Conservation (phyloP, 164 flowering plant species). For the Magnolia officinalis region DNA sequence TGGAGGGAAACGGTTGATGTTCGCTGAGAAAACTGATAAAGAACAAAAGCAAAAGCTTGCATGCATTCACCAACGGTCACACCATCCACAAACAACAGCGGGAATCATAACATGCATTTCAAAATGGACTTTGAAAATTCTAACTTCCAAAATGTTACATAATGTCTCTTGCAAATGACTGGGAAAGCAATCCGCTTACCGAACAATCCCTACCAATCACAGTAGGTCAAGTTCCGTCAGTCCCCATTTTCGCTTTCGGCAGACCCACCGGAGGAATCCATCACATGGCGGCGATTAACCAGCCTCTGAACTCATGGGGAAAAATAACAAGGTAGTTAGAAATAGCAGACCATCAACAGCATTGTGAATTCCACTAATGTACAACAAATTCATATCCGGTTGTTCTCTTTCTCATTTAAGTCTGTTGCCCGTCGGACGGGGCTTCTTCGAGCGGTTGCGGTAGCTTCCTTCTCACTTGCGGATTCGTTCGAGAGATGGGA, state of each 20-base stretch:
- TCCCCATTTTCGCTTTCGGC: background rate
- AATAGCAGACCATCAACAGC: background rate
- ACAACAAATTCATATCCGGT: conserved; percentile 6
- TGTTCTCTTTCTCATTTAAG: conserved; percentile 71
- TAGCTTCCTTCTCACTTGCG: conserved; percentile 32
- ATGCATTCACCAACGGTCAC: too few species aligned
- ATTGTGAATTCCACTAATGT: background rate
- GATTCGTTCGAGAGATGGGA: conserved; percentile 38
- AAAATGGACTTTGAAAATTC: too few species aligned
- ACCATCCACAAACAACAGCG: too few species aligned
- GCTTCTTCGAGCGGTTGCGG: conserved; percentile 26
- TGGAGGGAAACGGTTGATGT: too few species aligned
- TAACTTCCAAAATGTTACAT: background rate
- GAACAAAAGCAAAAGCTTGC: too few species aligned
- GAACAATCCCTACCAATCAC: background rate
- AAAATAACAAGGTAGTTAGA: conserved; percentile 3
- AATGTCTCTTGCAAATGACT: background rate
- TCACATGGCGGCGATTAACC: background rate
- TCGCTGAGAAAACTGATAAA: too few species aligned
- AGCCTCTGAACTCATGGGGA: background rate
- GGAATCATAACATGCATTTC: too few species aligned
- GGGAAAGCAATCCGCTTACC: background rate
- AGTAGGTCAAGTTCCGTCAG: background rate
- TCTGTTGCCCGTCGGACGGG: conserved; percentile 39
- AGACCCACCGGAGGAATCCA: background rate